phyloP scores from a whole-genome alignment of 2,329 filamentous ascomycete species.

The Curvularia lunata region DNA sequence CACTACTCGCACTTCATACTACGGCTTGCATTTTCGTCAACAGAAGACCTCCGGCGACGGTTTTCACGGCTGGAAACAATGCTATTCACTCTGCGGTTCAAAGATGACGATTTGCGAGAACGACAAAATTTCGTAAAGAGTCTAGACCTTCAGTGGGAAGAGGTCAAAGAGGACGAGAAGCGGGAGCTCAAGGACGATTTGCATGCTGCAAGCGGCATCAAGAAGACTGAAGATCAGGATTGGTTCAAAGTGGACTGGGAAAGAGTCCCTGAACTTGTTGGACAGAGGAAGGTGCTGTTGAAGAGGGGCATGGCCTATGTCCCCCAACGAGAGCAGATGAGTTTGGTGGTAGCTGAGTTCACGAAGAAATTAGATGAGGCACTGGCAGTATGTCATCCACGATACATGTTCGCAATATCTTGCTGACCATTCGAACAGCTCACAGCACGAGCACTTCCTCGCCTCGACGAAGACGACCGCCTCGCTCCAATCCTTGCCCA shows the following conservation, averaged over 20 bases:
- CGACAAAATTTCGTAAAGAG: constrained; percentile 76
- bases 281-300: constrained; percentile 73
- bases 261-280: constrained; percentile 86
- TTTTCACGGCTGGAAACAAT: constrained; percentile 87
- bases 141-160: constrained; percentile 83
- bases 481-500: constrained; percentile 77
- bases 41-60: constrained; percentile 85
- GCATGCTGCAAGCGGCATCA: constrained; percentile 56
- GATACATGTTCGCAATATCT: not conserved
- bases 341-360: constrained; percentile 89
- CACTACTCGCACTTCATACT: constrained; percentile 99
- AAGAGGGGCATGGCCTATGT: constrained; percentile 88
- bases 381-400: constrained; percentile 68
- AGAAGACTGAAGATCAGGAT: constrained; percentile 73
- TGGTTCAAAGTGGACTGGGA: constrained; percentile 99
- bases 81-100: constrained; percentile 84
- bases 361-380: constrained; percentile 77
- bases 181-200: constrained; percentile 68
- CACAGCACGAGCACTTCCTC: constrained; percentile 87
- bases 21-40: constrained; percentile 87
- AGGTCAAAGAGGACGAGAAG: constrained; percentile 80
- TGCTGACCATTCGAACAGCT: constrained; percentile 58
- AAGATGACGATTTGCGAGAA: constrained; percentile 76
- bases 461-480: constrained; percentile 94
- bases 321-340: constrained; percentile 82